Evolutionary conservation across 1,139 yeast species (phyloP).

Genomic region (Suhomyces maxii): DNA sequence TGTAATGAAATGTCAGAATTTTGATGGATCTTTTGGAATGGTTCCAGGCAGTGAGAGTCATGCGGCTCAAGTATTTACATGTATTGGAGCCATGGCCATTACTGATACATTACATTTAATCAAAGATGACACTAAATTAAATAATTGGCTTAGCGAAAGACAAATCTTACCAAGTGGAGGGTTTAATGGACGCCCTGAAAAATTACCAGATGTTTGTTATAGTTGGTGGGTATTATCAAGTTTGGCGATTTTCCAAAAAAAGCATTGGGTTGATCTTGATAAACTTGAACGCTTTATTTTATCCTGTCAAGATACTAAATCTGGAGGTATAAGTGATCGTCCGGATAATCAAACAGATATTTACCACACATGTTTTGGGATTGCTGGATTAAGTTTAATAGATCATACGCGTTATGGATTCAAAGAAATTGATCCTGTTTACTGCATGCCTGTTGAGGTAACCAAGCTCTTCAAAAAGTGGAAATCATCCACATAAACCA

Average conservation of each 20-base stretch:
- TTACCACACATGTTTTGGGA: conserved; percentile 87
- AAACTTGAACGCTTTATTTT: conserved; percentile 67
- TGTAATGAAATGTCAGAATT: conserved; percentile 72
- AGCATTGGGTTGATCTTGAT: conserved; percentile 72
- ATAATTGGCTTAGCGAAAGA: conserved; percentile 87
- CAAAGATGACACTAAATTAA: conserved; percentile 52
- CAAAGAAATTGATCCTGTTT: conserved; percentile 72
- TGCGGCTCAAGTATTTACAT: conserved; percentile 89
- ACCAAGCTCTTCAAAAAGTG: conserved; percentile 51
- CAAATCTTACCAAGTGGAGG: conserved; percentile 87
- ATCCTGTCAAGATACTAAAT: conserved; percentile 69
- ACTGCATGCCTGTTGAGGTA: conserved; percentile 70
- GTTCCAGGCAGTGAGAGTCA: conserved; percentile 96
- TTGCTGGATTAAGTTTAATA: conserved; percentile 80
- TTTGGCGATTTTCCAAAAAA: conserved; percentile 61
- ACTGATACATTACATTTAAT: conserved; percentile 56
- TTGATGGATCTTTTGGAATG: conserved; percentile 95
- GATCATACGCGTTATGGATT: conserved; percentile 53
- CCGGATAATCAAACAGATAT: conserved; percentile 91
- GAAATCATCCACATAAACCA: conserved; percentile 12
- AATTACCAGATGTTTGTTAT: conserved; percentile 93
- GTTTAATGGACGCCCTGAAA: conserved; percentile 93
- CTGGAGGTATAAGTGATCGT: conserved; percentile 92
- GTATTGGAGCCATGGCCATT: conserved; percentile 78
- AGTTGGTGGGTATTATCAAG: conserved; percentile 97